Evolutionary conservation across 108 stramenopile species (phyloP), one percentile per base, ranked within the genome.

Genomic region (Pinguiococcus pyrenoidosus): DNA sequence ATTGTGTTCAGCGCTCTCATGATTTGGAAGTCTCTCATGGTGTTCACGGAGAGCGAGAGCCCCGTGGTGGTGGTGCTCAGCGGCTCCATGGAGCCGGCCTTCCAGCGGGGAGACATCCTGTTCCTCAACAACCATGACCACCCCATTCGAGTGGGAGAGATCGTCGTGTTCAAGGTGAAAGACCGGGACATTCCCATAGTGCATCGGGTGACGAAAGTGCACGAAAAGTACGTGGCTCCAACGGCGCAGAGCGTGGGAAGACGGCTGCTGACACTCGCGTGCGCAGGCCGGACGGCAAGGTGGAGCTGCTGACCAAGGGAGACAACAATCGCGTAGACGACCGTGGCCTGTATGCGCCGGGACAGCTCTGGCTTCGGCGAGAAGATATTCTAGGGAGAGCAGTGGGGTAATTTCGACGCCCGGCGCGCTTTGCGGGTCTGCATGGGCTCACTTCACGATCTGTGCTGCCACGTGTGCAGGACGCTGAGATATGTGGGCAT

Each of bases 141-240:
- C 33, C 69, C 87, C 35, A 89, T 99, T 17, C 73, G 72, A 23
- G 89, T 90, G 1, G 97, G 97, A 2, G 97, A 99, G 62, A 83
- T 99, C 4, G 97, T 99, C 7, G 97, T 99, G 7, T 99, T 95
- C 78, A 93, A 93, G 69, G 96, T 99, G 70, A 88, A 89, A 57
- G 98, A 93, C 60, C 81, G 93, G 36, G 98, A 99, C 52, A 96
- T 99, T 62, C 98, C 98, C 34, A 97, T 99, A 58, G 98, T 99
- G 12, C 98, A 99, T 62, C 80, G 98, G 20, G 84, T 99, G 42
- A 65, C 97, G 38, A 93, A 96, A 56, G 92, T 99, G 13, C 96
- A 96, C 56, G 76, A 71, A 36, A 69, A 72, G 63, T 64, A 64
- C 58, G 66, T 23, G 34, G 36, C 4, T 5, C 22, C n/a, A 6